phyloP scores from a whole-genome alignment of 306 rosid genomes.

The Corylus heterophylla region DNA sequence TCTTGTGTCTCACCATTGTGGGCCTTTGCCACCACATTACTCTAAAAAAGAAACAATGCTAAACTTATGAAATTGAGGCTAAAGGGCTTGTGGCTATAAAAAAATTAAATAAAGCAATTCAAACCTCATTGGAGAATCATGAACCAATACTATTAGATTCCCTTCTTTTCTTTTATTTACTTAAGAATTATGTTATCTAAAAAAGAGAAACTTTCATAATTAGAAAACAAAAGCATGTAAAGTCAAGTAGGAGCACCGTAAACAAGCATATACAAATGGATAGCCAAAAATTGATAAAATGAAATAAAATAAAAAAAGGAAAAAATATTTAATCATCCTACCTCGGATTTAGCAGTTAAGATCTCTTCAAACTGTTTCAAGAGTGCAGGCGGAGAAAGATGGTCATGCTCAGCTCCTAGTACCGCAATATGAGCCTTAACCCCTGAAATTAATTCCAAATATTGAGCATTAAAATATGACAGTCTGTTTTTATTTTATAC shows the following conservation, averaged over 20 bases:
- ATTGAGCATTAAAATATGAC: background rate
- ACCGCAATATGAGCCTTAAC: slow-evolving; percentile 49
- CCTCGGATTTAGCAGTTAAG: slow-evolving; percentile 54
- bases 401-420: slow-evolving; percentile 71
- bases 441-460: slow-evolving; percentile 40
- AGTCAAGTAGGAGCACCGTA: background rate
- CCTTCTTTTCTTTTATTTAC: background rate
- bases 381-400: slow-evolving; percentile 50
- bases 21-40: background rate
- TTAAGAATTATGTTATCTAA: background rate
- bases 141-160: background rate
- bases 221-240: background rate
- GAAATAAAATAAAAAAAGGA: background rate
- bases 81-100: background rate
- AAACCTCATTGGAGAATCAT: background rate
- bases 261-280: background rate
- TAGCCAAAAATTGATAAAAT: background rate
- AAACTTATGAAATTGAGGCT: background rate
- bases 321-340: slow-evolving; percentile 11
- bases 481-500: background rate
- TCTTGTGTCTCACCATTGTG: background rate
- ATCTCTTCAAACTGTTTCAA: slow-evolving; percentile 59
- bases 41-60: background rate
- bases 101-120: background rate
- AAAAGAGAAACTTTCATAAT: background rate